Base-by-base conservation (phyloP, 768 basidiomycete species). In the Boletus insuetus region DNA sequence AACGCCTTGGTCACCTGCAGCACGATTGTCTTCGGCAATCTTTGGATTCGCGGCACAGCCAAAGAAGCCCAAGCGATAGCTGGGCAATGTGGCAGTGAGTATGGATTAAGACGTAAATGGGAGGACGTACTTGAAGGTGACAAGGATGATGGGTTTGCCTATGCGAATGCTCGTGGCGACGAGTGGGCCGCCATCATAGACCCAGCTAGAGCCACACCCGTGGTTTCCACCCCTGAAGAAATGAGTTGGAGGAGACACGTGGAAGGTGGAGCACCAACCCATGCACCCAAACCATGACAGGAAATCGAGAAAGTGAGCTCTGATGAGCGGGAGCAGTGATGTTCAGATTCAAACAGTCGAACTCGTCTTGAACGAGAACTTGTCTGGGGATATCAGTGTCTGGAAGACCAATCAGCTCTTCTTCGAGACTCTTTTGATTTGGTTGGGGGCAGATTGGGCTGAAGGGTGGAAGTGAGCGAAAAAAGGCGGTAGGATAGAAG, bases 251-350 rank as follows among this genome's bases (percentile, higher is more conserved):
- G 17, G 45, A 59, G 60, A 49, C 9, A 51, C 38, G 24, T 50
- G 53, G 24, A 53, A 40, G 40, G 46, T 22, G 34, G 39, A 58
- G 29, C 31, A 74, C 83, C 42, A 62, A 91, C 89, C 89, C 89
- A 72, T 91, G 89, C n/a, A 91, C 75, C 89, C 89, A 91, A 43
- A 90, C 68, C 89, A 91, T 89, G 60, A 91, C 88, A 7, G 89
- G 89, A 16, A 86, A 58, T 41, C 74, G 77, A 39, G 86, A 84
- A 44, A 74, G 73, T 4, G 78, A 62, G 4, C 69, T 75, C 19
- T 84, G 73, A 17, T 80, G 81, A 24, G 79, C 82, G 11, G 89
- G 89, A 53, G 82, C 80, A n/a, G 87, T 89, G 49, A 91, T 87
- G 69, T 89, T 90, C 56, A 91, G 69, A 65, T 90, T 91, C 22